Base-by-base conservation (phyloP, 331 rosid species). In the Quercus lobata region DNA sequence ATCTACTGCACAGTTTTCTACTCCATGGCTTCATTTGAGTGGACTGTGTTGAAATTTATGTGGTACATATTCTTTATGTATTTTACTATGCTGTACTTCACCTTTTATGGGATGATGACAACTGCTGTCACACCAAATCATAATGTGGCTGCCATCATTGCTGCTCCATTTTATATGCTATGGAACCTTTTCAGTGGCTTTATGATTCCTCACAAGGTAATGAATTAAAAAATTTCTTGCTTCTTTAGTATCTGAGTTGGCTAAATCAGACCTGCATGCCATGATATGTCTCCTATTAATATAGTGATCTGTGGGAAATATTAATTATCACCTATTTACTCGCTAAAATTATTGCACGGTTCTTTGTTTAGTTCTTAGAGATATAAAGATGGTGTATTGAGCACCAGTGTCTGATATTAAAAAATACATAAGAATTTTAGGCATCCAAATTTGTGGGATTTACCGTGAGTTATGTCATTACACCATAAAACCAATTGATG, bases 171-270 rank as follows among this genome's bases (percentile, higher is more conserved):
- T 86, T 96, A 93, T 53, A 96, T 96, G 99, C 84, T 96, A 54
- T 96, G 99, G 99, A 96, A 96, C 90, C 98, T 96, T 66, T 96
- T 96, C 91, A 93, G 99, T 73, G 99, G 99, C 81, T 93, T 96
- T 79, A 96, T 96, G 99, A 92, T 96, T 86, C 99, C 99, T 82
- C 98, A 81, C 72, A 93, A 90, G 99, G 99, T 96, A 88, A 81
- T 80, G 73, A 76, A 78, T 16, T 69, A 32, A 69, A 63, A 71
- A 8, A 55, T 79, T 77, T 69, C 60, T 27, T 58, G 57, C 80
- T 54, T 82, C 68, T 61, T 58, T 73, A 53, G 35, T 46, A 37
- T 57, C 29, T 22, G 19, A 57, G 78, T 75, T 78, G 58, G 77
- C 77, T 78, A 52, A 35, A 35, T 5, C 27, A 68, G 65, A 49